Percentiles rank a stretch among this genome's conserved stretches.
phyloP scores from a whole-genome alignment of 306 rosid genomes.

The Gillenia trifoliata region DNA sequence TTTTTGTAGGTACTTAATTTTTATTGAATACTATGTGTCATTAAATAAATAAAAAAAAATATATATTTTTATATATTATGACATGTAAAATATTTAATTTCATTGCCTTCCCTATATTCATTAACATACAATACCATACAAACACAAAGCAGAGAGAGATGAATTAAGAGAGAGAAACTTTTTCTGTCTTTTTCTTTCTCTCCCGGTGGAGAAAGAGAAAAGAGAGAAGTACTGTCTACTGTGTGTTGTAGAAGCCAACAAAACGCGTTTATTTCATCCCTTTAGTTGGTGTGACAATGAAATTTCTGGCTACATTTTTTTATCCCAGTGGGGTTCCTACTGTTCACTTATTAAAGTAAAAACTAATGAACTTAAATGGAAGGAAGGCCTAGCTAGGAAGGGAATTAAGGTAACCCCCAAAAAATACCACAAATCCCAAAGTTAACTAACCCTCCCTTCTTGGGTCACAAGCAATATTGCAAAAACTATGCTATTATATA shows the following conservation, averaged over 20 bases:
- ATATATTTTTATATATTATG: too few relatives aligned
- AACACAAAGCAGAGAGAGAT: neutral
- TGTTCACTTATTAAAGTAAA: neutral
- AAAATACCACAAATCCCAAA: constrained; percentile 51
- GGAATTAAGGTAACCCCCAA: neutral
- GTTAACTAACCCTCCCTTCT: constrained; percentile 38
- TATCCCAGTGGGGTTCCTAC: neutral
- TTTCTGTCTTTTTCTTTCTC: neutral
- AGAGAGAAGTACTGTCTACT: neutral
- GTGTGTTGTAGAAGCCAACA: neutral
- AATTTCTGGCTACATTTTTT: neutral
- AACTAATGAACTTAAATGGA: too few relatives aligned
- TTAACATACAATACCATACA: neutral
- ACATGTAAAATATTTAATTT: too few relatives aligned
- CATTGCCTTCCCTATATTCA: neutral
- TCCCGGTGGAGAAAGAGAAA: too few relatives aligned
- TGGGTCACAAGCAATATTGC: constrained; percentile 16
- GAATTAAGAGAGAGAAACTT: neutral
- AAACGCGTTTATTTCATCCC: too few relatives aligned
- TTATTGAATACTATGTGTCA: too few relatives aligned
- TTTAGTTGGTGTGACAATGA: neutral
- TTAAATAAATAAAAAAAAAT: too few relatives aligned
- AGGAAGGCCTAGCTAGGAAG: too few relatives aligned
- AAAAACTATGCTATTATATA: neutral
- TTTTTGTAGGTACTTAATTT: too few relatives aligned